Evolutionary conservation across 2,329 filamentous ascomycete genomes (phyloP), one percentile per base, ranked within the genome.

Genomic region (Fusarium tjaetaba): DNA sequence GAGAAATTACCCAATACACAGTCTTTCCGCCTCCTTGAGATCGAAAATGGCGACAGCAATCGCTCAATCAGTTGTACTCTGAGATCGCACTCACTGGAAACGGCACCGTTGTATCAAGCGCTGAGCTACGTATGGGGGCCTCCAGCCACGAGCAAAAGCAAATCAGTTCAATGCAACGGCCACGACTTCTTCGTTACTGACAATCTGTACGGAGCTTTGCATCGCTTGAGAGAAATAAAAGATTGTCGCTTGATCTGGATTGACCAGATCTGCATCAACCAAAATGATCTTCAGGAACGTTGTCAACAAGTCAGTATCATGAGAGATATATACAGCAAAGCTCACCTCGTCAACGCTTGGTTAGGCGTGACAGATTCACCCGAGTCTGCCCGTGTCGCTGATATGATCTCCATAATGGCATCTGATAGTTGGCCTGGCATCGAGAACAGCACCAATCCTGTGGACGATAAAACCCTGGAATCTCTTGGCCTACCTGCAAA

Each of bases 341-440:
- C 46, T 18, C 2, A 32, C 4, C 20, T 49, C 15, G 28, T 49
- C 28, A 49, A 32, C 3, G 14, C 20, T 16, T 49, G 28, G 28
- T 11, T 49, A 6, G 46, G 46, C 15, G 4, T 6, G 5, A n/a
- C 20, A 8, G 6, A 49, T 11, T 49, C 28, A n/a, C 13, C 20
- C 4, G 28, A 49, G 10, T 15, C 46, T 18, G 20, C 20, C 14
- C 22, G 20, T n/a, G 46, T n/a, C 4, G 28, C 3, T 9, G 20
- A n/a, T 1, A 28, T 49, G 5, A n/a, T 32, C 4, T 49, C 20
- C 4, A 3, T 7, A 7, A 30, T 49, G 46, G 28, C 46, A 32
- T 32, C 46, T 11, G 0, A 11, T 2, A 20, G 1, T 4, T n/a
- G 28, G 18, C 5, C 9, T 16, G 13, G 18, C 9, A 32, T 9